Percentiles rank a stretch among this genome's conserved stretches.
Conservation (phyloP, 73 alveolate genomes). For the Paramecium pentaurelia region DNA sequence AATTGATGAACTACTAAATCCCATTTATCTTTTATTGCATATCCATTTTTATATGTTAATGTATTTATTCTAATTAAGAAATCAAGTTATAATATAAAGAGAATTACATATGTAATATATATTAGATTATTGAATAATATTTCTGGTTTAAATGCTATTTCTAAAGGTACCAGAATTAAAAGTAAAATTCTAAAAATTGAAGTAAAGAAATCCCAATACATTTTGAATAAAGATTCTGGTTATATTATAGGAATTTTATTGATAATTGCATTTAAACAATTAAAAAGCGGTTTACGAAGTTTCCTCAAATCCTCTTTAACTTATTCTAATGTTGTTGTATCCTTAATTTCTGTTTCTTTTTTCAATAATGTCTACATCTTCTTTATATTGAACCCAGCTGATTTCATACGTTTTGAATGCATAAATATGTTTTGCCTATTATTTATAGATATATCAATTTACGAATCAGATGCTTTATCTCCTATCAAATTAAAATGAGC, state of each 20-base stretch:
- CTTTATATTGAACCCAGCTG: background rate
- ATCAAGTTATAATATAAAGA: background rate
- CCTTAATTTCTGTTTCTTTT: background rate
- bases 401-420: background rate
- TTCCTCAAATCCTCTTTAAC: background rate
- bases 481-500: constrained; percentile 26
- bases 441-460: background rate
- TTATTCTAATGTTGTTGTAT: background rate
- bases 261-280: background rate
- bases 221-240: constrained; percentile 8
- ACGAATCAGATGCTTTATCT: constrained; percentile 12
- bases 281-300: background rate
- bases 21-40: background rate
- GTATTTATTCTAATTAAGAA: background rate
- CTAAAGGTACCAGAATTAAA: background rate
- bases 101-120: background rate
- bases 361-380: background rate
- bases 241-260: background rate
- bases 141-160: background rate
- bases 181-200: background rate
- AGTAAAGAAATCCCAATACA: constrained; percentile 1
- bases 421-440: background rate
- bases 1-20: background rate
- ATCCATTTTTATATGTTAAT: background rate
- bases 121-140: background rate